phyloP scores from a whole-genome alignment of 2,329 filamentous ascomycete genomes.

The Pyricularia pennisetigena region DNA sequence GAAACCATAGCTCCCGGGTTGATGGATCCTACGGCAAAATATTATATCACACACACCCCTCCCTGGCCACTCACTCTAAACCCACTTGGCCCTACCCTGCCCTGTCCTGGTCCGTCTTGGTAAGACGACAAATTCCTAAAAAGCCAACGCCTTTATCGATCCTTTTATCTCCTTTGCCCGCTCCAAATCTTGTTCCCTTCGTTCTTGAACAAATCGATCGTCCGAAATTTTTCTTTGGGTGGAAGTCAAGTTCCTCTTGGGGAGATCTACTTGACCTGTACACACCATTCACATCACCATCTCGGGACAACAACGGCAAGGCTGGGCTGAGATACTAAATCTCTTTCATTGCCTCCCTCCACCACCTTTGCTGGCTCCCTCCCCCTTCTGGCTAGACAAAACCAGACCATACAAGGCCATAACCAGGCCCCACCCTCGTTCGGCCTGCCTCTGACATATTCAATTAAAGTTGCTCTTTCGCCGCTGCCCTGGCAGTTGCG shows the following conservation, averaged over 20 bases:
- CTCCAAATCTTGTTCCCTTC: neutral
- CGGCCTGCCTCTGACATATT: neutral
- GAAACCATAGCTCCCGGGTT: neutral
- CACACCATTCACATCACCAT: neutral
- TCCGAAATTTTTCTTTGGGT: neutral
- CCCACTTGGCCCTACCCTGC: neutral
- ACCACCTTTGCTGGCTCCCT: neutral
- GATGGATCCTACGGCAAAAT: neutral
- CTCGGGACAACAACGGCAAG: neutral
- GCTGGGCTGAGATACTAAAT: neutral
- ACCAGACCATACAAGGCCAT: neutral
- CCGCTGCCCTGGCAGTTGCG: neutral
- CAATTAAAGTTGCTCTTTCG: neutral
- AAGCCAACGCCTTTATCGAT: neutral
- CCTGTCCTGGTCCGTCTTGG: neutral
- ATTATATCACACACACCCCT: neutral
- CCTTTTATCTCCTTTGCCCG: neutral
- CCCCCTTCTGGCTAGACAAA: neutral
- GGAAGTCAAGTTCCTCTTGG: neutral
- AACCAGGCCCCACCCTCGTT: neutral
- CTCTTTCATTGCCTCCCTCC: neutral
- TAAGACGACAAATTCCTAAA: neutral
- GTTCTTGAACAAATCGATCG: neutral
- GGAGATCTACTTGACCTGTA: neutral
- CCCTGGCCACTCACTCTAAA: neutral